Percentiles rank a stretch among this genome's conserved stretches.
These are phyloP conservation scores for Albugo candida DNA, from an alignment of 352 stramenopile species.

Conservation along the genomic window DNA sequence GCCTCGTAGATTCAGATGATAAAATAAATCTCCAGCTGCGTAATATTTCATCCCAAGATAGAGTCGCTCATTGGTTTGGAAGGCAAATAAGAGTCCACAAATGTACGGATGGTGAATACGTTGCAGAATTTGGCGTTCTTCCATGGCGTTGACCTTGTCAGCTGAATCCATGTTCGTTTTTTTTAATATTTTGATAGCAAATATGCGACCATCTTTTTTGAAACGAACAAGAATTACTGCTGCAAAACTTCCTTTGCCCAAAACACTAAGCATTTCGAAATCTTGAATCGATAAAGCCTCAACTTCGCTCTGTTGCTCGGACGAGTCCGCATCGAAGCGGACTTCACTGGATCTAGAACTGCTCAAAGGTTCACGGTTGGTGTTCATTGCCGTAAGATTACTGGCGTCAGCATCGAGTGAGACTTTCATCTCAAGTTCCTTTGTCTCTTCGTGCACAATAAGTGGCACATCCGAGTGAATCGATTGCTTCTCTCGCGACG, in stretches of 20 bases:
- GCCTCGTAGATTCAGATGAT: conserved; percentile 72
- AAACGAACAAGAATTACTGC: conserved; percentile 80
- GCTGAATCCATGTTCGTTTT: conserved; percentile 76
- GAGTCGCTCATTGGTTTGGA: conserved; percentile 75
- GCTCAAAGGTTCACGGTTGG: neutral
- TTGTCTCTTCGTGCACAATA: neutral
- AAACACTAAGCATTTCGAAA: conserved; percentile 80
- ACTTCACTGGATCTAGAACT: neutral
- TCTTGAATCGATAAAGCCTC: conserved; percentile 71
- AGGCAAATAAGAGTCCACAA: conserved; percentile 71
- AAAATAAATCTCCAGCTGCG: conserved; percentile 72
- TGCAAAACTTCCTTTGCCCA: conserved; percentile 73
- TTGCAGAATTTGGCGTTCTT: conserved; percentile 78
- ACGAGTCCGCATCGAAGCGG: conserved; percentile 3
- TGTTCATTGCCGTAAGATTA: neutral
- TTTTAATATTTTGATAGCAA: conserved; percentile 81
- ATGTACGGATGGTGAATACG: conserved; percentile 79
- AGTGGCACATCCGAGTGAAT: neutral
- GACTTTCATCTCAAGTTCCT: conserved; percentile 3
- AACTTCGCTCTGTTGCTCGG: conserved; percentile 8
- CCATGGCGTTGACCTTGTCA: conserved; percentile 74
- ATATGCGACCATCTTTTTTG: conserved; percentile 75
- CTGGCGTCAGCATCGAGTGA: conserved; percentile 1
- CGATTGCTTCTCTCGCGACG: neutral
- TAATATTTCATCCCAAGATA: conserved; percentile 85